These are phyloP conservation scores for Penicillium oxalicum DNA, from an alignment of 2,329 filamentous ascomycete species.

Conservation along the genomic window DNA sequence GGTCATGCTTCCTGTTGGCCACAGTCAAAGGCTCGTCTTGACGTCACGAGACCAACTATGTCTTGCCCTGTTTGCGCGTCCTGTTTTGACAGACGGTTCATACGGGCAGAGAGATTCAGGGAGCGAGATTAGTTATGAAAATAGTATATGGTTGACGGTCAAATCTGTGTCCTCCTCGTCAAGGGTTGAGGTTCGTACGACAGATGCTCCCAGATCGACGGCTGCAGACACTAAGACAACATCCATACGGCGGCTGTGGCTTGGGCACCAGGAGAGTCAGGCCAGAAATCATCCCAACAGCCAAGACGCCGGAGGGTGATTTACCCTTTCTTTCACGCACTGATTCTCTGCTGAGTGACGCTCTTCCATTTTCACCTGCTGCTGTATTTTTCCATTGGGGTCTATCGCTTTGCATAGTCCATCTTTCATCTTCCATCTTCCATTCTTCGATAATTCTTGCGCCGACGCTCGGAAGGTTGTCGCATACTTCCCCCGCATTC, in stretches of 20 bases:
- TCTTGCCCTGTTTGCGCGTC: not conserved
- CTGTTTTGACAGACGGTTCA: not conserved
- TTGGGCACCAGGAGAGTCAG: not conserved
- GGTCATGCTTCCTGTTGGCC: conserved; percentile 3
- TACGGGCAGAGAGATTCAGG: not conserved
- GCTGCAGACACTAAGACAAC: not conserved
- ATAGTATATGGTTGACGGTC: too few species aligned
- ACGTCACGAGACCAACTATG: conserved; percentile 13
- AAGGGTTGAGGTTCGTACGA: not conserved
- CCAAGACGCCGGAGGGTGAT: too few species aligned
- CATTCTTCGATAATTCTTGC: not conserved
- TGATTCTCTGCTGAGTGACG: too few species aligned
- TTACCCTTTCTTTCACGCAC: too few species aligned
- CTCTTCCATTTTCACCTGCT: too few species aligned
- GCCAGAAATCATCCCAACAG: too few species aligned
- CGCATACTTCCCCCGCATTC: conserved; percentile 5
- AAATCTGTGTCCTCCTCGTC: too few species aligned
- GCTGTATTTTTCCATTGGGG: too few species aligned
- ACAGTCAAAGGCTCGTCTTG: conserved; percentile 16
- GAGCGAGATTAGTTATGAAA: too few species aligned
- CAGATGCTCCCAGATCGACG: conserved; percentile 2
- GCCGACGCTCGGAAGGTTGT: not conserved
- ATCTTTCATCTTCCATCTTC: not conserved
- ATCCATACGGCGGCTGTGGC: not conserved
- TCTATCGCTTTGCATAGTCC: too few species aligned